Evolutionary conservation across 805 yeast genomes (phyloP), one percentile per base, ranked within the genome.

Genomic region (Tetrapisispora arboricola): DNA sequence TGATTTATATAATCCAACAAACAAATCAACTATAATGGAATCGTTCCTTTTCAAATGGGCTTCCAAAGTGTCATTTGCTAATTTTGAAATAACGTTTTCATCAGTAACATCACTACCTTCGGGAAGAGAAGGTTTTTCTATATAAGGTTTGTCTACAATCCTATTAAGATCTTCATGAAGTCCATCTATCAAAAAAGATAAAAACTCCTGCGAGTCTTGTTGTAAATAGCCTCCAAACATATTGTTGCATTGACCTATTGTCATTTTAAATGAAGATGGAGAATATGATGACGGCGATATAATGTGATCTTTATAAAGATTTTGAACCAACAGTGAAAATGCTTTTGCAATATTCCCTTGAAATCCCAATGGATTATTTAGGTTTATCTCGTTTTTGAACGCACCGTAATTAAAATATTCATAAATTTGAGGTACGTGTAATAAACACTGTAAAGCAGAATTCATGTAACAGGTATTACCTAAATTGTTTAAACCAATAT

Each of bases 381-480:
- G 49, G 55, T 92, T 92, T 37, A 90, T 62, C 51, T 90, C 97
- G 3, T 60, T 58, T 47, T 71, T 67, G 55, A 67, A 83, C 13
- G 73, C 65, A 41, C 75, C 73, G 52, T 72, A 74, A 28, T 80
- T 62, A 52, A 90, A 92, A 56, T 86, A 90, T 32, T 76, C 70
- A 9, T 80, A 74, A 20, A 92, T 61, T 58, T 86, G 95, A 1
- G 95, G 94, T 11, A 88, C 71, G 55, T 90, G 97, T 0, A 76
- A 72, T 32, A 90, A 64, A 54, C 96, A 90, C 55, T 92, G 97
- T 34, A 90, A 63, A 0, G 96, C 96, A 9, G 94, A 84, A 59
- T 86, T 87, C 96, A 88, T 87, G 59, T 86, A 88, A 60, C 96
- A 88, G 0, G 94, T 80, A 57, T 88, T 88, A 2, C 96, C 96